Evolutionary conservation across 2,329 filamentous ascomycete species (phyloP).

Genomic region (Aciculosporium take): DNA sequence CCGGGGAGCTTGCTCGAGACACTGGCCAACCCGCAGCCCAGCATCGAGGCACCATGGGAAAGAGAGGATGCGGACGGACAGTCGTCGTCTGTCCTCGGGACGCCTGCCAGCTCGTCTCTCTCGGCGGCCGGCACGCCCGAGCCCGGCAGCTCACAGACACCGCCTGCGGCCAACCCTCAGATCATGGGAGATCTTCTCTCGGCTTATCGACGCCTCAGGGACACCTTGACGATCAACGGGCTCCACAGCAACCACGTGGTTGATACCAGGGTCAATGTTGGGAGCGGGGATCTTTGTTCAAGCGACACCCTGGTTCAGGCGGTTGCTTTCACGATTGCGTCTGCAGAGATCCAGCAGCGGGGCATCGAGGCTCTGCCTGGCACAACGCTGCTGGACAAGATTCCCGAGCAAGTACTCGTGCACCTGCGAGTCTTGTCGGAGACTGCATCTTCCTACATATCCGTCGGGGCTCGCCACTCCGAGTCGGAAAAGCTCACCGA

Average conservation of each 20-base stretch:
- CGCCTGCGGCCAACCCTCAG: conserved; percentile 6
- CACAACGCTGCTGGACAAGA: conserved; percentile 64
- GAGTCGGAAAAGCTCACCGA: conserved; percentile 46
- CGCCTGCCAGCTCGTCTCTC: conserved; percentile 29
- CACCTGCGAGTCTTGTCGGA: conserved; percentile 81
- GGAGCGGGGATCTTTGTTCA: conserved; percentile 30
- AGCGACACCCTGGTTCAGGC: conserved; percentile 49
- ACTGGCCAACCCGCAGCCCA: conserved; percentile 23
- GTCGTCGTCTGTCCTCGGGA: conserved; percentile 21
- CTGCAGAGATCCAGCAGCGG: conserved; percentile 82
- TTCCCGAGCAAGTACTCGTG: conserved; percentile 70
- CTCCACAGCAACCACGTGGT: conserved; percentile 28
- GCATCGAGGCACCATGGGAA: conserved; percentile 27
- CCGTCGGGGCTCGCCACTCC: conserved; percentile 55
- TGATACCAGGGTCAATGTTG: conserved; percentile 15
- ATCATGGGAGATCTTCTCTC: conserved; percentile 40
- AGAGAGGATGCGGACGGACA: conserved; percentile 20
- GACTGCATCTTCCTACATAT: conserved; percentile 72
- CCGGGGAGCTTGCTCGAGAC: conserved; percentile 24
- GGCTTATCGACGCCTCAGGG: conserved; percentile 45
- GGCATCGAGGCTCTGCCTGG: conserved; percentile 63
- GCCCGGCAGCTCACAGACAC: conserved; percentile 7
- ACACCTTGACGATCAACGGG: conserved; percentile 42
- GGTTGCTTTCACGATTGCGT: conserved; percentile 74
- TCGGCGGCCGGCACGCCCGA: conserved; percentile 19